Evolutionary conservation across 257 asterid genomes (phyloP), one percentile per base, ranked within the genome.

Genomic region (Echites panduratus): DNA sequence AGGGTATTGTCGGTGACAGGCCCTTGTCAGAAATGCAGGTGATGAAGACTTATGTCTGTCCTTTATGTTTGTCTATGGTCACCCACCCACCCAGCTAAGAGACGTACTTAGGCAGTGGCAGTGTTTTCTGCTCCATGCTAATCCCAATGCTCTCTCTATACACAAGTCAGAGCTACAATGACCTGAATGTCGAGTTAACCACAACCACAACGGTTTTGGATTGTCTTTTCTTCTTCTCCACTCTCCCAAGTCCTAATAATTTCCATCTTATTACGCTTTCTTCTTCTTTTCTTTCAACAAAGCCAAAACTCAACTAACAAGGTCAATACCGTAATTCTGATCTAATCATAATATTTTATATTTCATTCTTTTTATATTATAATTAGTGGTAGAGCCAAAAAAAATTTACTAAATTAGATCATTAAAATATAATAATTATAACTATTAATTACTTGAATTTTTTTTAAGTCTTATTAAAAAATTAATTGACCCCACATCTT

Each of bases 1-100:
- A n/a, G 4, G 20, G 20, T 2, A 19, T 0, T 50, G 56, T 24
- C 72, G 76, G 70, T 71, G 73, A 54, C 5, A 41, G 9, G 80
- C 26, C 67, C 35, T 58, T 41, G 72, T 70, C 76, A 50, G 9
- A 63, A 27, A 6, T 70, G 50, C 74, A 66, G 70, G 52, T 67
- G 77, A 77, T 10, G 70, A 72, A 45, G 75, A 77, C 71, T 9
- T n/a, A 16, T 78, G 78, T 58, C 78, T 67, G 77, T 72, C 75
- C 81, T 67, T 24, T 27, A 29, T 70, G 63, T 68, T 49, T 77
- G 65, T 62, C 43, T 2, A 57, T 49, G 50, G 66, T 70, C 76
- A 45, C 71, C 68, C 71, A 66, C 74, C 74, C 17, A 77, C 59
- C 72, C 6, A 29, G 47, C 66, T 40, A 12, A 16, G 40, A 56